A percentile compares a stretch with the other conserved stretches of the same genome.
Conservation (phyloP, 257 asterid genomes). For the Penstemon eatonii region DNA sequence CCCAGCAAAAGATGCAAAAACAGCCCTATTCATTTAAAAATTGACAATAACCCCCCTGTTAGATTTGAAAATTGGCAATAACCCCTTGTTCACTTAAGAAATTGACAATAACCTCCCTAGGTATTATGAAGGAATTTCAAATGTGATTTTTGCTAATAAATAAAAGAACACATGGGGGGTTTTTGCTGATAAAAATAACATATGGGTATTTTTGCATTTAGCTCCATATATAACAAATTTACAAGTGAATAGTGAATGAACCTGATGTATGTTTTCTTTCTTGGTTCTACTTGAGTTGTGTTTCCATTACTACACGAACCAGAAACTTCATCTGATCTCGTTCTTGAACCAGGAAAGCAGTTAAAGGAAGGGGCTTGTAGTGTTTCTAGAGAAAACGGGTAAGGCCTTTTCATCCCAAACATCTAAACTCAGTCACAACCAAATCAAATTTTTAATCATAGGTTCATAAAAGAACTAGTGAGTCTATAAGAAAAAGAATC, state of each 20-base stretch:
- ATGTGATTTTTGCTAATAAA: too few relatives aligned
- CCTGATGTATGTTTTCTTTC: slow-evolving; percentile 44
- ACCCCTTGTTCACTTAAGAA: too few relatives aligned
- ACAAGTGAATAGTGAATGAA: neutral
- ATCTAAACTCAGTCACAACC: slow-evolving; percentile 41
- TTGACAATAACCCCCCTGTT: too few relatives aligned
- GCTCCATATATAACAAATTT: neutral
- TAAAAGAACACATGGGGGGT: too few relatives aligned
- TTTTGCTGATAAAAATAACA: too few relatives aligned
- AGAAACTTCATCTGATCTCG: slow-evolving; percentile 43
- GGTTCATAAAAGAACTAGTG: too few relatives aligned
- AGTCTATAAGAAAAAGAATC: neutral
- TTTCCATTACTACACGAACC: slow-evolving; percentile 42
- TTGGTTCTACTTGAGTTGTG: slow-evolving; percentile 35
- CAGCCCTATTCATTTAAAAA: too few relatives aligned
- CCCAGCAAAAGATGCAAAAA: too few relatives aligned
- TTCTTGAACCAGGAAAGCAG: slow-evolving; percentile 26
- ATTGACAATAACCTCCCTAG: too few relatives aligned
- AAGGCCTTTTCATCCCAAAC: slow-evolving; percentile 60
- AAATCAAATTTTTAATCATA: slow-evolving; percentile 12
- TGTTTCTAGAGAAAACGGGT: slow-evolving; percentile 48
- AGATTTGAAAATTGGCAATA: too few relatives aligned
- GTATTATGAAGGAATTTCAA: too few relatives aligned
- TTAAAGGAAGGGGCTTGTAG: slow-evolving; percentile 37
- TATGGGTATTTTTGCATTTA: too few relatives aligned